Percentiles rank a stretch among this genome's conserved stretches.
Conservation (phyloP, 1,139 yeast genomes). For the Waltiozyma sp. region DNA sequence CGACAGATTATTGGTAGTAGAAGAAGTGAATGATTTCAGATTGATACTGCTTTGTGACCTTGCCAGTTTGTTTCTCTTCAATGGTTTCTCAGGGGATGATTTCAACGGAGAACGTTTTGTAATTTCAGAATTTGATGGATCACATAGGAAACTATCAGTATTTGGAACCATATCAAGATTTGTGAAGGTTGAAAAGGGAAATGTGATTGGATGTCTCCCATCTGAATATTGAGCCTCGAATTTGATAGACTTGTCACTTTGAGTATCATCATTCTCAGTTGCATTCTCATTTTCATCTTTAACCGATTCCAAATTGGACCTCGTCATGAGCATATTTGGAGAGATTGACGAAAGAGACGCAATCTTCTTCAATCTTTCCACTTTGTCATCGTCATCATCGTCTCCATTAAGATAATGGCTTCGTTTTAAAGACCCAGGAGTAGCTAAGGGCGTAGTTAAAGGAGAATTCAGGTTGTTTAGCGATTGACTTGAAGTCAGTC, state of each 20-base stretch:
- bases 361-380: constrained; percentile 4
- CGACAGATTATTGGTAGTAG: neutral
- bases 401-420: neutral
- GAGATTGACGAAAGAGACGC: constrained; percentile 15
- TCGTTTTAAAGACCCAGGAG: constrained; percentile 7
- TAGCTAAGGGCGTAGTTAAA: constrained; percentile 15
- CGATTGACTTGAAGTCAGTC: neutral
- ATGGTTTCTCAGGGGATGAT: neutral
- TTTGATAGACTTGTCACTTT: constrained; percentile 3
- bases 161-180: neutral
- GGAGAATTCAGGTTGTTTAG: constrained; percentile 9
- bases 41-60: constrained; percentile 10
- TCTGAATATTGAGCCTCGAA: neutral
- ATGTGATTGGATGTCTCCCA: neutral
- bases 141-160: neutral
- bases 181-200: constrained; percentile 1
- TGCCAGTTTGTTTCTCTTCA: constrained; percentile 10
- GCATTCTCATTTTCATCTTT: neutral
- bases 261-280: neutral
- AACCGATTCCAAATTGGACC: constrained; percentile 8
- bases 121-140: neutral
- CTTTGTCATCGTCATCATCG: constrained; percentile 1
- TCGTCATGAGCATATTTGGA: constrained; percentile 17
- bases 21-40: constrained; percentile 2
- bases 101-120: neutral